These are phyloP conservation scores for Phytophthora podocarpi DNA, from an alignment of 352 stramenopile genomes.

Conservation along the genomic window DNA sequence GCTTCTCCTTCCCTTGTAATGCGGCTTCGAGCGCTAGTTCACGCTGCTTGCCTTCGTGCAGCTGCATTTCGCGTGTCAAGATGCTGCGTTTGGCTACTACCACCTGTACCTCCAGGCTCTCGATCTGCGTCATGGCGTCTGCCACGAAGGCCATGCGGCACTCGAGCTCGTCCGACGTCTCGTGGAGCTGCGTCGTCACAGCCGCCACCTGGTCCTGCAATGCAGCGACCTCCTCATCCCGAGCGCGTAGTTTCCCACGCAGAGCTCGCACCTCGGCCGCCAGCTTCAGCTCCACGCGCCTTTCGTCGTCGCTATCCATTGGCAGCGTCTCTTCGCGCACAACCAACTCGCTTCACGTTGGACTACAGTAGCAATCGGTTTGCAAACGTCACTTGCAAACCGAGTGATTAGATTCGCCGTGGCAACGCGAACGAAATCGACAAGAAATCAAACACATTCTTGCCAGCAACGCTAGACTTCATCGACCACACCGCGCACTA, in stretches of 20 bases:
- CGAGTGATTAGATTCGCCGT: conserved; percentile 10
- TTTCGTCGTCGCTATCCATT: conserved; percentile 33
- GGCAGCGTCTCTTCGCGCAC: conserved; percentile 24
- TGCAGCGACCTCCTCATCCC: conserved; percentile 39
- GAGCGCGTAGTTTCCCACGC: conserved; percentile 34
- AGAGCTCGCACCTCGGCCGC: conserved; percentile 43
- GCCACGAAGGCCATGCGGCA: conserved; percentile 59
- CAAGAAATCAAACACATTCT: neutral
- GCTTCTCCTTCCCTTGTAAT: conserved; percentile 44
- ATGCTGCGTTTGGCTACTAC: conserved; percentile 52
- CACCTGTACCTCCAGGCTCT: conserved; percentile 44
- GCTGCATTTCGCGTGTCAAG: conserved; percentile 67
- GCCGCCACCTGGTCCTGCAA: conserved; percentile 43
- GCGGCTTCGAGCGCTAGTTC: conserved; percentile 29
- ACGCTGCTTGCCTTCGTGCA: conserved; percentile 55
- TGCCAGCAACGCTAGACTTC: too few relatives aligned
- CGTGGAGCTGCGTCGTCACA: conserved; percentile 50
- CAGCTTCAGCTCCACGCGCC: conserved; percentile 37
- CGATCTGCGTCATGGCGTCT: conserved; percentile 50
- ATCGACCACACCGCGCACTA: neutral
- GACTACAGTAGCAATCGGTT: neutral
- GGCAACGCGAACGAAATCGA: conserved; percentile 24
- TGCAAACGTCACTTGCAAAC: conserved; percentile 13
- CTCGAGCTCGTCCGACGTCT: conserved; percentile 63
- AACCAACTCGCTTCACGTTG: too few relatives aligned